Percentiles rank a stretch among this genome's conserved stretches.
Conservation (phyloP, 208 protist species). For the Endotrypanum monterogeii region DNA sequence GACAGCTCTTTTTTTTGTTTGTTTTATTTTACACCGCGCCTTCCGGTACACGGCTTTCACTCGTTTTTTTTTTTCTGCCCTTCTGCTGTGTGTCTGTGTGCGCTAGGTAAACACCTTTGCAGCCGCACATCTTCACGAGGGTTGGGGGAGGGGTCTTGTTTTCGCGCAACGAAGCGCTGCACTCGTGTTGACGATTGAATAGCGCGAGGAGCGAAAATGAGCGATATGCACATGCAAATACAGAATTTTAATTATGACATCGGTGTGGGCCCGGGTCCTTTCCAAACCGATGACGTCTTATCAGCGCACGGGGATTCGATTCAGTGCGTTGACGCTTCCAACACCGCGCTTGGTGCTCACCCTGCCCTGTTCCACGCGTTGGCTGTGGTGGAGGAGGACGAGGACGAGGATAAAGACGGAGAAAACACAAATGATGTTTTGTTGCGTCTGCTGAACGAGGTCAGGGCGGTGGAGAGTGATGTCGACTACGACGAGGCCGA, state of each 20-base stretch:
- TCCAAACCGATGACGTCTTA: conserved; percentile 22
- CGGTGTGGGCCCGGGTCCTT: conserved; percentile 3
- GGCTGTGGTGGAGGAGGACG: conserved; percentile 10
- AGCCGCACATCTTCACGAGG: too few species aligned
- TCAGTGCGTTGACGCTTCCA: conserved; percentile 6
- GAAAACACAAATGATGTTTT: conserved; percentile 44
- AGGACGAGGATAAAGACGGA: conserved; percentile 27
- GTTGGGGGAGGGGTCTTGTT: too few species aligned
- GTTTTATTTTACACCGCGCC: too few species aligned
- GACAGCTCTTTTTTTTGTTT: too few species aligned
- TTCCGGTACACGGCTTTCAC: too few species aligned
- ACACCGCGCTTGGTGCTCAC: conserved; percentile 10
- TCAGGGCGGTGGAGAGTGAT: conserved; percentile 37
- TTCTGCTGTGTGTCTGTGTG: too few species aligned
- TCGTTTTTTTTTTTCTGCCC: too few species aligned
- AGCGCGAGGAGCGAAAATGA: neutral
- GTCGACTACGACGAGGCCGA: conserved; percentile 7
- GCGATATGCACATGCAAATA: conserved; percentile 8
- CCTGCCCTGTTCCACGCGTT: conserved; percentile 22
- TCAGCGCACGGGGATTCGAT: conserved; percentile 17
- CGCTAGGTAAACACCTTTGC: too few species aligned
- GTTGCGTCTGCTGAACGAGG: conserved; percentile 51
- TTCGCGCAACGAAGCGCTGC: neutral
- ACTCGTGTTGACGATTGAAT: too few species aligned
- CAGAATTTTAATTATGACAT: conserved; percentile 7